Evolutionary conservation across 1,139 yeast genomes (phyloP).

Genomic region (Kodamaea suecica): DNA sequence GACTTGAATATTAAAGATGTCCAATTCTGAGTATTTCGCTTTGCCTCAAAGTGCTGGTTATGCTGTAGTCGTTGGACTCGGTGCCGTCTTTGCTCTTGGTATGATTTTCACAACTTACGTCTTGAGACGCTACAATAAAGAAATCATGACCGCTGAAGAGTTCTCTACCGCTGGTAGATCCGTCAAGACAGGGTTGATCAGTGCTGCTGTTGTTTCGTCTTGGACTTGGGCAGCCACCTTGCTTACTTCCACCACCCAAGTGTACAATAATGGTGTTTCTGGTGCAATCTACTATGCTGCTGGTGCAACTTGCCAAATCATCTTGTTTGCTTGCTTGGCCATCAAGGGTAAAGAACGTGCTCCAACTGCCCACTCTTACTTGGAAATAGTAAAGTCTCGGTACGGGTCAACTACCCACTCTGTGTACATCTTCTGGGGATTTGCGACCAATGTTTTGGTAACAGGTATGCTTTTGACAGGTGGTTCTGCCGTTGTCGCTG

Average conservation of each 20-base stretch:
- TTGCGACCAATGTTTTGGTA: constrained; percentile 82
- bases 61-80: constrained; percentile 85
- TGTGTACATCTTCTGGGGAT: constrained; percentile 71
- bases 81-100: constrained; percentile 73
- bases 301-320: constrained; percentile 74
- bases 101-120: constrained; percentile 74
- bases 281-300: constrained; percentile 76
- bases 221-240: constrained; percentile 94
- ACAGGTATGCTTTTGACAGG: constrained; percentile 87
- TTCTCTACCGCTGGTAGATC: constrained; percentile 86
- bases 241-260: constrained; percentile 73
- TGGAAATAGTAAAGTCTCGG: constrained; percentile 65
- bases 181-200: constrained; percentile 75
- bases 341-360: constrained; percentile 71
- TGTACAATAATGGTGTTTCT: constrained; percentile 71
- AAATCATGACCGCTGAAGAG: constrained; percentile 84
- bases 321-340: constrained; percentile 69
- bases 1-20: too few species aligned
- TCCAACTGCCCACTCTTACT: constrained; percentile 73
- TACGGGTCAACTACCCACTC: constrained; percentile 70
- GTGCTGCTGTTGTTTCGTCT: constrained; percentile 83
- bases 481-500: constrained; percentile 75
- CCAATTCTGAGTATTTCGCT: too few species aligned
- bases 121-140: constrained; percentile 72
- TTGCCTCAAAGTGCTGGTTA: constrained; percentile 84